Base-by-base conservation (phyloP, 2,329 filamentous ascomycete species). In the Aschersonia sp. region DNA sequence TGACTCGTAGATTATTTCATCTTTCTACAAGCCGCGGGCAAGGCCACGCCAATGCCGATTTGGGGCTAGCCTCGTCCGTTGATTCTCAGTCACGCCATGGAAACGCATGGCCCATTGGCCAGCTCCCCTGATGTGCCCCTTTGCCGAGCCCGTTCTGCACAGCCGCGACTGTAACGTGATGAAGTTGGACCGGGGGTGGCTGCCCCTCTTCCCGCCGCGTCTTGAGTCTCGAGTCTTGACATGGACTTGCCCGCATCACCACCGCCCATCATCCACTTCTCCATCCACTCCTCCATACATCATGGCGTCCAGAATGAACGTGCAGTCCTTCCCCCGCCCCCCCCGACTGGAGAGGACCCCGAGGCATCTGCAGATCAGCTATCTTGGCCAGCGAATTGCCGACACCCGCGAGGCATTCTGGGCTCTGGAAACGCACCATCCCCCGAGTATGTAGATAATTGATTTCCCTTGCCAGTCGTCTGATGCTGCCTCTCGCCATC, bases 341-440 rank as follows among this genome's bases (percentile, higher is more conserved):
- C 78, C 78, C 1, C 60, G 71, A 40, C 65, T 79, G 49, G 75
- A 81, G 56, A 68, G 65, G 55, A 75, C 70, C 4, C 58, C 67
- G 2, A 65, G 74, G 45, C 75, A 78, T 56, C 61, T 82, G 44
- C 68, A 71, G 52, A 70, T 82, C 51, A 74, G 70, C 57, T 80
- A 74, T 68, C 65, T 72, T 30, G 72, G 70, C 28, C 62, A 72
- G 44, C 62, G 70, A 45, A 72, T 82, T 51, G 78, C 75, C 9
- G 74, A 81, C 43, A 80, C 78, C 5, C 72, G 65, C 48, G 68
- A 75, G 44, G 75, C 71, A 3, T 80, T 72, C 58, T 80, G 78
- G 77, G 76, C 78, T 4, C 63, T 82, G 35, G 77, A 82, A 59
- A 80, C 77, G 20, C 74, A 76, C 53, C 77, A 81, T 54, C 75